A percentile compares a stretch with the other conserved stretches of the same genome.
Conservation (phyloP, 441 rosid genomes). For the Corymbia calophylla region DNA sequence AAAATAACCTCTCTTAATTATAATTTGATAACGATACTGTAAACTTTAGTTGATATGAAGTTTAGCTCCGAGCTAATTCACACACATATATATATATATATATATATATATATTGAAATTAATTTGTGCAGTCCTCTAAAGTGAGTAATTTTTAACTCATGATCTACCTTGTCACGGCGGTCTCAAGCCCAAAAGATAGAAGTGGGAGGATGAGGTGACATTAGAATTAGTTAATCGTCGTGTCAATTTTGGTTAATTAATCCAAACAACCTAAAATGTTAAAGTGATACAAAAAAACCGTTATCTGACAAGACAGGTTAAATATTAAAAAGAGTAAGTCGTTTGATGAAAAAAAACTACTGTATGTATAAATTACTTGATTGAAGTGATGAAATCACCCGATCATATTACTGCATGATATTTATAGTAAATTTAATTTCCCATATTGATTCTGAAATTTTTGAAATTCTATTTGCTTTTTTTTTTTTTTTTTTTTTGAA, state of each 20-base stretch:
- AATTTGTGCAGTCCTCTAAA: neutral
- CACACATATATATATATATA: too few relatives aligned
- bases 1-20: neutral
- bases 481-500: neutral
- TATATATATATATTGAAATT: too few relatives aligned
- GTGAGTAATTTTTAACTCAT: neutral
- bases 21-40: neutral
- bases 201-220: neutral
- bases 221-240: fast-evolving
- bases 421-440: neutral
- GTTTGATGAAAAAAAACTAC: fast-evolving
- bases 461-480: neutral
- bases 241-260: neutral
- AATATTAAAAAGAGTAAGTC: neutral
- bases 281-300: too few relatives aligned
- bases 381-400: neutral
- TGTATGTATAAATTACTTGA: fast-evolving
- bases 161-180: neutral
- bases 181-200: neutral
- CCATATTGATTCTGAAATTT: neutral
- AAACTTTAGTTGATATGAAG: neutral
- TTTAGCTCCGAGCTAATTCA: neutral
- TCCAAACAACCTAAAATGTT: neutral
- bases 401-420: fast-evolving
- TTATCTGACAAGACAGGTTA: neutral